Conservation (phyloP, 2,329 filamentous ascomycete species). For the Sporothrix phasma region DNA sequence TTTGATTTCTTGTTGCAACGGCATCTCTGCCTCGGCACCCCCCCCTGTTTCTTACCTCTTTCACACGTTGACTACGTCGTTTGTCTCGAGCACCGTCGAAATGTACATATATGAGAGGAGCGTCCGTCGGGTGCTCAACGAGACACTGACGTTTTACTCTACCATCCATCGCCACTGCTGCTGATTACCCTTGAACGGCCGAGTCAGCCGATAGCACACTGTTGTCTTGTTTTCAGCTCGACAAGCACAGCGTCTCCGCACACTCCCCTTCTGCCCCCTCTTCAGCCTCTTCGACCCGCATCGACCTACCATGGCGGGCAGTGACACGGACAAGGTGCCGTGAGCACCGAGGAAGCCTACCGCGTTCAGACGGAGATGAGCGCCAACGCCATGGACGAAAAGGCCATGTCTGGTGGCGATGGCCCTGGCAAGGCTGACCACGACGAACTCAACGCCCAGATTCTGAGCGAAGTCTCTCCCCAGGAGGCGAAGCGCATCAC, state of each 20-base stretch:
- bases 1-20: neutral
- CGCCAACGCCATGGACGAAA: slow-evolving; percentile 9
- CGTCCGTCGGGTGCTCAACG: too few species aligned
- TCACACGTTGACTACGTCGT: neutral
- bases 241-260: too few species aligned
- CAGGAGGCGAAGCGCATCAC: slow-evolving; percentile 59
- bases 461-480: slow-evolving; percentile 41
- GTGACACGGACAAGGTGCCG: slow-evolving; percentile 9
- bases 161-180: too few species aligned
- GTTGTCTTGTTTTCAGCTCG: too few species aligned
- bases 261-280: neutral
- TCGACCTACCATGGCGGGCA: neutral
- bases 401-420: neutral
- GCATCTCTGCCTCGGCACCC: neutral
- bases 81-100: neutral
- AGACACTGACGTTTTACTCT: too few species aligned
- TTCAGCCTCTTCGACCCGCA: neutral
- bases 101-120: neutral
- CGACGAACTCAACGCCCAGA: slow-evolving; percentile 3
- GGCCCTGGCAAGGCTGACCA: neutral
- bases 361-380: slow-evolving; percentile 20
- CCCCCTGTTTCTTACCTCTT: neutral
- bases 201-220: too few species aligned
- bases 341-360: slow-evolving; percentile 12
- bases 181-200: too few species aligned